Percentiles rank a stretch among this genome's conserved stretches.
phyloP scores from a whole-genome alignment of 768 basidiomycete species.

The Termitomyces sp. region DNA sequence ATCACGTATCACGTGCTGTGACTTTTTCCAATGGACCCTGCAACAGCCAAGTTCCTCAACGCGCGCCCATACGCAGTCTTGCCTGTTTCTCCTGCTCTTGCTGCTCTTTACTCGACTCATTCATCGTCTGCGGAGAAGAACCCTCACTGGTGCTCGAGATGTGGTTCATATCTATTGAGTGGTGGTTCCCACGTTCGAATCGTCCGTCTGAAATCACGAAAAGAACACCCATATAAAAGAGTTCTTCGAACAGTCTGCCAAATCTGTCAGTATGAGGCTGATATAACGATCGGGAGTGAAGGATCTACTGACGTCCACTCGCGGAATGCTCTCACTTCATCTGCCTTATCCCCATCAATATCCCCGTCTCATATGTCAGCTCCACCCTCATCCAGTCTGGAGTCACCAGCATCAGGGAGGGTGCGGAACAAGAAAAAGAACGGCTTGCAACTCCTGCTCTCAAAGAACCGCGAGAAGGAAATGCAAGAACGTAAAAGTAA shows the following conservation, averaged over 20 bases:
- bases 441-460: slow-evolving; percentile 58
- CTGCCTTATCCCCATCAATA: slow-evolving; percentile 3
- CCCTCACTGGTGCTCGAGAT: slow-evolving; percentile 37
- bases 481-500: slow-evolving; percentile 29
- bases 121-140: slow-evolving; percentile 21
- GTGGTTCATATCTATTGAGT: slow-evolving; percentile 44
- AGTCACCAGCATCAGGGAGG: slow-evolving; percentile 17
- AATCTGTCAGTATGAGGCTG: slow-evolving; percentile 21
- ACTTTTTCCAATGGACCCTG: slow-evolving; percentile 12
- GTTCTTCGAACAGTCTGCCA: slow-evolving; percentile 23
- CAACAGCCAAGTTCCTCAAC: slow-evolving; percentile 38
- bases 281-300: slow-evolving; percentile 14
- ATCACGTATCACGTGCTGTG: slow-evolving; percentile 5
- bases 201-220: slow-evolving; percentile 22
- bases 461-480: slow-evolving; percentile 51
- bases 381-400: neutral
- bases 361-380: slow-evolving; percentile 6
- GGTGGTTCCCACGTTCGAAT: slow-evolving; percentile 31
- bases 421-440: slow-evolving; percentile 47
- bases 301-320: neutral
- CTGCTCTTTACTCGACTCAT: slow-evolving; percentile 55
- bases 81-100: slow-evolving; percentile 47
- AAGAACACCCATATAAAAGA: slow-evolving; percentile 14
- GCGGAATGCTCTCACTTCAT: neutral
- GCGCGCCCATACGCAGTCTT: slow-evolving; percentile 44